Conservation (phyloP, 1,139 yeast species). For the Lodderomyces jiufengensis region DNA sequence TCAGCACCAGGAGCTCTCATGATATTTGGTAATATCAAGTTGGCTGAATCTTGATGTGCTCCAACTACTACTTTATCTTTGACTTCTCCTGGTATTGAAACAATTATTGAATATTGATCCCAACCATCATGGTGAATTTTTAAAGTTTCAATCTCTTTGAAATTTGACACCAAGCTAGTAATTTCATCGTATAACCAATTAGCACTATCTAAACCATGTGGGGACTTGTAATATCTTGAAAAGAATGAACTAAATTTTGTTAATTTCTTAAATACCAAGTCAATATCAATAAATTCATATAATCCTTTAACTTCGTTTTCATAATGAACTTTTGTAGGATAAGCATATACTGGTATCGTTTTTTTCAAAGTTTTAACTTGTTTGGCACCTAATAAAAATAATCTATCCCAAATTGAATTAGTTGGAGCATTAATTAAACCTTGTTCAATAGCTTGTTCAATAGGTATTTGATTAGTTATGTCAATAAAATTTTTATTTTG, state of each 20-base stretch:
- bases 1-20: conserved; percentile 92
- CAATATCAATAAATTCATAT: conserved; percentile 38
- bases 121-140: conserved; percentile 38
- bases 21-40: conserved; percentile 65
- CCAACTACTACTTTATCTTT: conserved; percentile 65
- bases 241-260: conserved; percentile 65
- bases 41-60: conserved; percentile 86
- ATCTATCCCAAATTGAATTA: conserved; percentile 12
- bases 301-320: conserved; percentile 38
- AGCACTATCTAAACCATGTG: conserved; percentile 68
- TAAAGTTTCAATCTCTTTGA: conserved; percentile 22
- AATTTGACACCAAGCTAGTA: conserved; percentile 40
- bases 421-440: conserved; percentile 24
- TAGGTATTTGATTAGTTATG: conserved; percentile 50
- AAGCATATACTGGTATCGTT: conserved; percentile 42
- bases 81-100: conserved; percentile 36
- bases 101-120: conserved; percentile 44
- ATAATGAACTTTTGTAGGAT: conserved; percentile 49
- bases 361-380: conserved; percentile 25
- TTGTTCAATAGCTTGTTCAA: conserved; percentile 29
- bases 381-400: conserved; percentile 28
- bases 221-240: conserved; percentile 79
- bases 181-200: conserved; percentile 62
- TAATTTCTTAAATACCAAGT: conserved; percentile 50
- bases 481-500: conserved; percentile 64